A percentile compares a stretch with the other conserved stretches of the same genome.
phyloP scores from a whole-genome alignment of 2,329 filamentous ascomycete genomes.

The Cladosporium sp. region DNA sequence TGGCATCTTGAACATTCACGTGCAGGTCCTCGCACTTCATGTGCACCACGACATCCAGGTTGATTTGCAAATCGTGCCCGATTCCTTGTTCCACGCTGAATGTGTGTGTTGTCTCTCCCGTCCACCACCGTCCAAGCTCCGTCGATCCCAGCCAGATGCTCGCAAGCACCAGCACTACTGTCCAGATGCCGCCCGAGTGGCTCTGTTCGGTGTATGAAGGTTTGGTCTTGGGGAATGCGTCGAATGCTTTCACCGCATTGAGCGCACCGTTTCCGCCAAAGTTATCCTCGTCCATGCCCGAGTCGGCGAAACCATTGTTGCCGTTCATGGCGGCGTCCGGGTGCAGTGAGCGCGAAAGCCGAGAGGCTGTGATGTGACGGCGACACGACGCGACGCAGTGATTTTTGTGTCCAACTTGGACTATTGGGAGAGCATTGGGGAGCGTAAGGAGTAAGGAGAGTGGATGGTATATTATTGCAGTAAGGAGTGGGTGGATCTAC shows the following conservation, averaged over 20 bases:
- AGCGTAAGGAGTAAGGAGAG: constrained; percentile 8
- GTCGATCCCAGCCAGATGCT: constrained; percentile 74
- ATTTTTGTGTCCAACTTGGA: not conserved
- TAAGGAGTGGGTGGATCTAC: constrained; percentile 4
- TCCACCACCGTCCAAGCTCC: constrained; percentile 81
- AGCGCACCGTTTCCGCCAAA: constrained; percentile 71
- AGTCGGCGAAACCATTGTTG: constrained; percentile 66
- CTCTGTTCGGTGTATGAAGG: constrained; percentile 85
- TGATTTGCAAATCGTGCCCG: constrained; percentile 85
- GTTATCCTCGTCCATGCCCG: constrained; percentile 71
- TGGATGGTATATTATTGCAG: not conserved
- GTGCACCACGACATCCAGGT: constrained; percentile 85
- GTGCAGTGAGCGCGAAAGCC: not conserved
- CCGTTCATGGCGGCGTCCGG: constrained; percentile 15
- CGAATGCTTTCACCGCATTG: constrained; percentile 74
- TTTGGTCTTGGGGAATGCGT: constrained; percentile 98
- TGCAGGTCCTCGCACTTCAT: constrained; percentile 91
- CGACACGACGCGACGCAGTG: not conserved
- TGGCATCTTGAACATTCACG: constrained; percentile 94
- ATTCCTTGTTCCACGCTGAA: constrained; percentile 94
- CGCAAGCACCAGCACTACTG: constrained; percentile 73
- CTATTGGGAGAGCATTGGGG: constrained; percentile 13
- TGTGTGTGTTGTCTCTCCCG: constrained; percentile 78
- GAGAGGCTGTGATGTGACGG: not conserved
- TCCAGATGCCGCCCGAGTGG: constrained; percentile 89